These are phyloP conservation scores for Melampsora americana DNA, from an alignment of 1,284 basidiomycete genomes.

Conservation along the genomic window DNA sequence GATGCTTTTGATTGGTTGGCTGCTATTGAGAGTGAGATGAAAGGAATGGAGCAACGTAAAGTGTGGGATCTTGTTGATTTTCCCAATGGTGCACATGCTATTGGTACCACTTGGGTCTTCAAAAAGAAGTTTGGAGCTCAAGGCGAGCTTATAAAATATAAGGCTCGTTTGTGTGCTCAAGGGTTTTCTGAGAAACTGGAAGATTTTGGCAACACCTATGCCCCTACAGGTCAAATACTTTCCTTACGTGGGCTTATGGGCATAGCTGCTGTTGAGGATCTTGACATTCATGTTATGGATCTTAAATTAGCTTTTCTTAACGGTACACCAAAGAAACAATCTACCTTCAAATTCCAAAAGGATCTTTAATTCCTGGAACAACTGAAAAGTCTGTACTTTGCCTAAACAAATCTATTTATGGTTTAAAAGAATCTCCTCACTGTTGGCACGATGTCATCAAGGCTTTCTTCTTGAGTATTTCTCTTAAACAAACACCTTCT, in stretches of 20 bases:
- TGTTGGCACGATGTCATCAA: constrained; percentile 4
- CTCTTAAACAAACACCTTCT: background rate
- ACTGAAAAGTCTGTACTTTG: background rate
- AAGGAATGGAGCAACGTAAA: background rate
- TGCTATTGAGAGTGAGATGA: constrained; percentile 5
- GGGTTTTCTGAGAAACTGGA: too few relatives aligned
- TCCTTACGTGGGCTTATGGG: too few relatives aligned
- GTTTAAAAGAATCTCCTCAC: constrained; percentile 14
- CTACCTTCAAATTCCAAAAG: background rate
- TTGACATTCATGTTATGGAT: too few relatives aligned
- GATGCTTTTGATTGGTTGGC: background rate
- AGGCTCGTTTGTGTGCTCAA: too few relatives aligned
- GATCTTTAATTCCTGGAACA: background rate
- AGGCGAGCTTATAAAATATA: too few relatives aligned
- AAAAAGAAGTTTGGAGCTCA: background rate
- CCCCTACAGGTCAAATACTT: too few relatives aligned
- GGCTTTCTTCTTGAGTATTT: too few relatives aligned
- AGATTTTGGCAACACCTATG: too few relatives aligned
- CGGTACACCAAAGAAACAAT: background rate
- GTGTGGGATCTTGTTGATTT: constrained; percentile 10
- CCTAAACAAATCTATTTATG: constrained; percentile 15
- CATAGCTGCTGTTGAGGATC: too few relatives aligned
- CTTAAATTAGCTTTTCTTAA: background rate
- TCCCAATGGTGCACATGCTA: background rate
- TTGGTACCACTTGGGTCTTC: constrained; percentile 1